Base-by-base conservation (phyloP, 176 grass and related monocot species). In the Paspalum vaginatum region DNA sequence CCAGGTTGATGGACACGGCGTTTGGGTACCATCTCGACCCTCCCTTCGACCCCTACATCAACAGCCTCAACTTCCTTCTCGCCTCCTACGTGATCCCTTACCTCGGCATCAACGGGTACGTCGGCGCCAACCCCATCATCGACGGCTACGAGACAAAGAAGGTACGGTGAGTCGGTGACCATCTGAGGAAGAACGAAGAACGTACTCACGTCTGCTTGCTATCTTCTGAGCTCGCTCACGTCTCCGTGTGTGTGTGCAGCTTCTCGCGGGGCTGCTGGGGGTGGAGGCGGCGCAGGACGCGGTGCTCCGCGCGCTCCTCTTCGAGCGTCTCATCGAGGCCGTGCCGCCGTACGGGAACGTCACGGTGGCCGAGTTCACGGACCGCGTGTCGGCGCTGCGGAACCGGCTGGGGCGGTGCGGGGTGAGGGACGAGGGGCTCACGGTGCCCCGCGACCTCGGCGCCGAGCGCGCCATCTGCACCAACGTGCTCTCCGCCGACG, bases 351-450 rank as follows among this genome's bases (percentile, higher is more conserved):
- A 97, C 86, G 10, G 43, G 51, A 61, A 75, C 49, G 21, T 85
- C 26, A 97, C 91, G 70, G 94, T 97, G 73, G 88, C 94, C 0
- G 91, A 93, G 65, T 83, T 97, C 81, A 97, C 94, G 7, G 70
- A 78, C 53, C 65, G 69, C 58, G 78, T 93, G 40, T 97, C 94
- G 1, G 69, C 77, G 13, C 64, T 91, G 77, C 65, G 94, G 1
- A 91, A 93, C 74, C 7, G 16, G 25, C 76, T 97, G 58, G 94
- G 81, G 1, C 70, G 18, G 69, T 93, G 94, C 61, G 94, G 94
- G 0, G 68, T 92, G 6, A 97, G 84, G 68, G 94, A 94, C 55
- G 94, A 97, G 57, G 94, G 94, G 37, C 87, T 97, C 22, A 41
- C 79, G 60, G 94, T 97, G 50, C 87, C 94, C 0, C 27, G 4